Base-by-base conservation (phyloP, 805 yeast genomes). In the Maudiozyma turicensis region DNA sequence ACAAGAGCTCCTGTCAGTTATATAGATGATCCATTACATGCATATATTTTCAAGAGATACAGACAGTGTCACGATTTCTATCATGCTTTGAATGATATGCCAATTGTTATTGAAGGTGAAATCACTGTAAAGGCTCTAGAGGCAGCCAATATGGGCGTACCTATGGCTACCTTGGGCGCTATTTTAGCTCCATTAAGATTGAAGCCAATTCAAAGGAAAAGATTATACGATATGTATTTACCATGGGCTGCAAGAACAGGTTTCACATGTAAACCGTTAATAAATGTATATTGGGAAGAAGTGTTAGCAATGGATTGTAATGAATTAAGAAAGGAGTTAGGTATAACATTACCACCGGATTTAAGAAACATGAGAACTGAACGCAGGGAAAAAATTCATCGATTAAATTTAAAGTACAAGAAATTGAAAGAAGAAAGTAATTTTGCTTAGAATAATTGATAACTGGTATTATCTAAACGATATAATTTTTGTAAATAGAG, bases 11-110 rank as follows among this genome's bases (percentile, higher is more conserved):
- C 88, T 1, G 98, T 93, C 8, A 80, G 79, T 52, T 93, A 79
- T 66, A 87, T 93, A 41, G 90, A 86, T 54, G 89, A 93, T 61
- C 90, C 86, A 42, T 95, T 88, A 59, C 77, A 87, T 55, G 96
- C 96, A 0, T 93, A 84, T 61, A 84, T 91, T n/a, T 88, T 82
- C 72, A 95, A 88, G 64, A 72, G 99, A 58, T 93, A 91, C 64
- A 77, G 99, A 47, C 98, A 93, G 64, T 90, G 96, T 62, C 99
- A 93, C 61, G 99, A 93, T 62, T 93, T 93, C 60, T 91, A 89
- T 63, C 99, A 93, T 63, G 86, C 98, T 0, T 74, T 93, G 31
- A 84, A 95, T 0, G 91, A 95, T 13, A 73, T 87, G 46, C 98
- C 98, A 0, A 86, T 90, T 44, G 82, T 86, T 42, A 78, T 93